Evolutionary conservation across 2,329 filamentous ascomycete genomes (phyloP).

Genomic region (Apiospora kogelbergensis): DNA sequence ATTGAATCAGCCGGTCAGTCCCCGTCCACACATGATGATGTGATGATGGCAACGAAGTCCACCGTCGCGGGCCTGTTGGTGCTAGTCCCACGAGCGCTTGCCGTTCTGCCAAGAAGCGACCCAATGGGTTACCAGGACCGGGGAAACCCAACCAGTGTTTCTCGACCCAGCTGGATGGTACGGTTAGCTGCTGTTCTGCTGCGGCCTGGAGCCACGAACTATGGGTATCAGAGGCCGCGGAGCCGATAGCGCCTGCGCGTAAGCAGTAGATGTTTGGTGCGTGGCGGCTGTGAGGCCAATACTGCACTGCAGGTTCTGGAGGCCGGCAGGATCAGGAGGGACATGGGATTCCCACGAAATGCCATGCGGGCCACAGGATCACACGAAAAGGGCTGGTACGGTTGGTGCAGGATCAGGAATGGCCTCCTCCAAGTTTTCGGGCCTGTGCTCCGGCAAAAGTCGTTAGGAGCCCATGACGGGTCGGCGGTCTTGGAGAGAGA

Average conservation of each 20-base stretch:
- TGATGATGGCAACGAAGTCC: not conserved
- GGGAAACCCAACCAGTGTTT: not conserved
- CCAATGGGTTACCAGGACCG: not conserved
- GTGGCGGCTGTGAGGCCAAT: not conserved
- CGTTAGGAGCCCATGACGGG: not conserved
- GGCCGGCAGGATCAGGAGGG: not conserved
- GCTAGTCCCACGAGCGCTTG: not conserved
- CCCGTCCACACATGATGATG: not conserved
- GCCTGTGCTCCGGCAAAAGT: slow-evolving; percentile 5
- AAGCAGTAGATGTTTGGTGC: not conserved
- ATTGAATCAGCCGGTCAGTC: not conserved
- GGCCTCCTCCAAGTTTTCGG: not conserved
- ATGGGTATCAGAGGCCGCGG: not conserved
- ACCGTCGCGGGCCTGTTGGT: not conserved
- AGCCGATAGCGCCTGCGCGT: not conserved
- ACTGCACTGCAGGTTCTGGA: too few species aligned
- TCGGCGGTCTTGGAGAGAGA: not conserved
- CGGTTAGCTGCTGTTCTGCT: not conserved
- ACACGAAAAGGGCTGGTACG: not conserved
- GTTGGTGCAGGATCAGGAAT: not conserved
- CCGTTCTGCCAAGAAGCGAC: not conserved
- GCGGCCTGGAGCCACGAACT: not conserved
- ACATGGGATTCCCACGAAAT: not conserved
- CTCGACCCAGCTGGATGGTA: not conserved
- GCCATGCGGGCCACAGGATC: not conserved